Evolutionary conservation across 768 basidiomycete species (phyloP), one percentile per base, ranked within the genome.

Genomic region (Trametes cinnabarina): DNA sequence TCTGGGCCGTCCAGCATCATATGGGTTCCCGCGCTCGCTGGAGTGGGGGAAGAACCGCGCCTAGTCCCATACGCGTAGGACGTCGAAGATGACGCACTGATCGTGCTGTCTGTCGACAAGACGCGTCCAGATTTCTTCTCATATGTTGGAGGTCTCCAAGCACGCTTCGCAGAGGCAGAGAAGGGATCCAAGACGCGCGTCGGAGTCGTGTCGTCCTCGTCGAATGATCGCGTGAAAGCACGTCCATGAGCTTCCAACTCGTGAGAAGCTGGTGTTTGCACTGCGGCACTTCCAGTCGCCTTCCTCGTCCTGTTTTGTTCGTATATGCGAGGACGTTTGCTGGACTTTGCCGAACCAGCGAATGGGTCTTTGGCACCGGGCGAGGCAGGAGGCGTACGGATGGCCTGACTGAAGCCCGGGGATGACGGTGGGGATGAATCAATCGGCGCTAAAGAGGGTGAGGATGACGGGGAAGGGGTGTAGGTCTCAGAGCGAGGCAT

Each of bases 301-400:
- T 39, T 51, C 15, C 25, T 35, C 0, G 52, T 17, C 1, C 25
- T 44, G 20, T 47, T 11, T 4, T 59, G 51, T 30, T 84, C 81
- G 46, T 82, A 80, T 12, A 74, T 64, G 3, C 77, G 78, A 25
- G 73, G 78, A 4, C 64, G 65, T 63, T 75, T 76, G 26, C 63
- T 72, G 3, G 79, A 76, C 54, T 81, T 82, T 3, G 79, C 78
- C 1, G 85, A 84, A 0, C 78, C 87, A 12, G 87, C 82, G 51
- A 85, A 82, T 0, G 85, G 86, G 63, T 88, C 69, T 14, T 63
- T 17, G 25, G 63, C 53, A 25, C 66, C 67, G 7, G 66, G 64
- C 22, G 63, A 58, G 43, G 73, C 67, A 39, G 77, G 66, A 41
- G 74, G 70, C 60, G 63, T 69, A 72, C 64, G 30, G 51, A 67